Conservation (phyloP, 805 yeast species). For the Myxozyma nipponensis region DNA sequence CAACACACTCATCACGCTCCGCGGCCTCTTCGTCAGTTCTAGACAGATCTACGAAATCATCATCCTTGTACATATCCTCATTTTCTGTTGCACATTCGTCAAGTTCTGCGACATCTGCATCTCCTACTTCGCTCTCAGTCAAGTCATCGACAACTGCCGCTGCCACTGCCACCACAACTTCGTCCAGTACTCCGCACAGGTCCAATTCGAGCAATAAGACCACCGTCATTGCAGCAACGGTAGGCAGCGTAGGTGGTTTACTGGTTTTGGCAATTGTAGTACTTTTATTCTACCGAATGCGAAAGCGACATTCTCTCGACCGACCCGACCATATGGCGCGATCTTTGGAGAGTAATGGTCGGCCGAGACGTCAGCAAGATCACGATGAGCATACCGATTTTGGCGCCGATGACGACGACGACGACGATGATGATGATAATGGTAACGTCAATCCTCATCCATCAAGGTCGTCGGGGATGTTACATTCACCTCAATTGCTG, state of each 20-base stretch:
- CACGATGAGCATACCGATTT: too few species aligned
- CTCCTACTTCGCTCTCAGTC: background rate
- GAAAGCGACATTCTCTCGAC: background rate
- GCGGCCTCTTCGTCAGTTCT: background rate
- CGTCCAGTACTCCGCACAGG: background rate
- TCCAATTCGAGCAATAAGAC: conserved; percentile 2
- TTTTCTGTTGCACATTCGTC: background rate
- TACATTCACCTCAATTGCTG: background rate
- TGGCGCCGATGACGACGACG: too few species aligned
- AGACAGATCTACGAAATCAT: background rate
- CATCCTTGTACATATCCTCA: background rate
- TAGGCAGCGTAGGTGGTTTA: conserved; percentile 17
- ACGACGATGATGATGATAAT: background rate
- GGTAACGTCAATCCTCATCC: background rate
- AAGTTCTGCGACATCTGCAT: background rate
- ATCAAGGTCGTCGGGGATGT: background rate
- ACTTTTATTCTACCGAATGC: conserved; percentile 5
- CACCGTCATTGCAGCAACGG: conserved; percentile 20
- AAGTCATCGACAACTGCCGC: background rate
- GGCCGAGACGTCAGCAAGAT: too few species aligned
- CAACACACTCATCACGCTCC: background rate
- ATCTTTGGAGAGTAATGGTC: background rate
- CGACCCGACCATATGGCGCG: background rate
- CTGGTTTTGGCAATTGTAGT: conserved; percentile 6
- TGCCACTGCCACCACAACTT: background rate